Conservation (phyloP, 2,329 filamentous ascomycete genomes). For the Penicillium polonicum region DNA sequence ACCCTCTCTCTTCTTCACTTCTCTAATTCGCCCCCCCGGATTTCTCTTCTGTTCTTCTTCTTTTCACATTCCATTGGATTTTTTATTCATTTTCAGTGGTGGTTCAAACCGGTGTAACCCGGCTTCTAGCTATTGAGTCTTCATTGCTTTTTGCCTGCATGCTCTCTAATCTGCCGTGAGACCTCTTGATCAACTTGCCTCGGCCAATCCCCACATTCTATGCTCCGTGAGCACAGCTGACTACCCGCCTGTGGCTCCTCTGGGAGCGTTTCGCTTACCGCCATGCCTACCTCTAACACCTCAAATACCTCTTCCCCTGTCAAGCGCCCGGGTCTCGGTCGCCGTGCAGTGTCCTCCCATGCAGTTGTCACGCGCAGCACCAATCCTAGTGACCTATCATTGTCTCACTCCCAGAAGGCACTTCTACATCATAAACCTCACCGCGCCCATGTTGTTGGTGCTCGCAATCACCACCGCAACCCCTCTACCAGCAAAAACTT, state of each 20-base stretch:
- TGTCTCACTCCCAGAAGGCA: conserved; percentile 34
- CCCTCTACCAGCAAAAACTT: conserved; percentile 46
- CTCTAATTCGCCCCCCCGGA: neutral
- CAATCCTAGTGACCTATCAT: conserved; percentile 33
- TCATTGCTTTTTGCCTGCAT: conserved; percentile 28
- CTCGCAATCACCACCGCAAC: conserved; percentile 43
- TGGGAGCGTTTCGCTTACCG: conserved; percentile 18
- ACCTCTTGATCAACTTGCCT: conserved; percentile 20
- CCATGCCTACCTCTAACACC: conserved; percentile 23
- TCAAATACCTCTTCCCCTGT: conserved; percentile 38
- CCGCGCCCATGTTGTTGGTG: conserved; percentile 45
- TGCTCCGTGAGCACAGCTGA: conserved; percentile 21
- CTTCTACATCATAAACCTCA: conserved; percentile 38
- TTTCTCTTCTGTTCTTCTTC: neutral
- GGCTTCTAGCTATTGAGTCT: conserved; percentile 16
- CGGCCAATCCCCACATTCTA: conserved; percentile 29
- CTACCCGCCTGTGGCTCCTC: conserved; percentile 21
- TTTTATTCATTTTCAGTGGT: neutral
- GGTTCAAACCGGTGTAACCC: conserved; percentile 6
- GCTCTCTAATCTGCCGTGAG: conserved; percentile 24
- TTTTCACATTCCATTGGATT: conserved; percentile 1
- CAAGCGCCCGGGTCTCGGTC: conserved; percentile 42
- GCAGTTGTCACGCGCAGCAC: conserved; percentile 38
- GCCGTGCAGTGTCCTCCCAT: conserved; percentile 43
- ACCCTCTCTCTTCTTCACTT: conserved; percentile 11